Percentiles rank a stretch among this genome's conserved stretches.
Conservation (phyloP, 345 rosid species). For the Eucalyptus curtisii region DNA sequence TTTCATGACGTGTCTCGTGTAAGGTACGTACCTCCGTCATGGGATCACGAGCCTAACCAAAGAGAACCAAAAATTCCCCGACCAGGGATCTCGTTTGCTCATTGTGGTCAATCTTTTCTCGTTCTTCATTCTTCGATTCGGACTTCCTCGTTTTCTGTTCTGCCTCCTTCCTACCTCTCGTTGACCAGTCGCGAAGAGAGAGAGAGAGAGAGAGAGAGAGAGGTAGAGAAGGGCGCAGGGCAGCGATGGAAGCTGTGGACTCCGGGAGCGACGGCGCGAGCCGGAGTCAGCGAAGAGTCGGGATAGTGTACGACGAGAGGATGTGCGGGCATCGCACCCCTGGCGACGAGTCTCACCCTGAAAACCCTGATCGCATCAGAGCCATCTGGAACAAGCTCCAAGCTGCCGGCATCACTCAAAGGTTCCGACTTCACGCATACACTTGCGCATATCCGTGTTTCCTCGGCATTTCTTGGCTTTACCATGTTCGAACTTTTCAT, state of each 20-base stretch:
- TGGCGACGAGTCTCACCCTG: conserved; percentile 49
- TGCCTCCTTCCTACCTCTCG: background rate
- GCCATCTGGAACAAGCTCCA: conserved; percentile 71
- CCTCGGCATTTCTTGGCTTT: background rate
- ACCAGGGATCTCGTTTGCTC: background rate
- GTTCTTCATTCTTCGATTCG: background rate
- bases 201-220: background rate
- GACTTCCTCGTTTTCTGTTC: background rate
- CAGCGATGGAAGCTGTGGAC: background rate
- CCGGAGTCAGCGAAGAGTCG: conserved; percentile 33
- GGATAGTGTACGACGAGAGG: conserved; percentile 62
- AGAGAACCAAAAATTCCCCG: background rate
- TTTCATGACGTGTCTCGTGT: no score
- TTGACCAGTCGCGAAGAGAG: background rate
- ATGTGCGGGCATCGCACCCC: conserved; percentile 74
- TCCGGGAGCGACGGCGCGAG: background rate
- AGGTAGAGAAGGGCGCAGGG: background rate
- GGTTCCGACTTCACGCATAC: conserved; percentile 13
- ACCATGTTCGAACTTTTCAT: background rate
- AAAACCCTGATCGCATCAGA: conserved; percentile 61
- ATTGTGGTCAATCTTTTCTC: background rate
- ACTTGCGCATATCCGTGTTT: background rate
- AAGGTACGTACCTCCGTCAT: no score
- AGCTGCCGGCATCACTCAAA: conserved; percentile 37
- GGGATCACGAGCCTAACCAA: no score